Conservation (phyloP, 2,329 filamentous ascomycete species). For the Daldinia eschscholtzii region DNA sequence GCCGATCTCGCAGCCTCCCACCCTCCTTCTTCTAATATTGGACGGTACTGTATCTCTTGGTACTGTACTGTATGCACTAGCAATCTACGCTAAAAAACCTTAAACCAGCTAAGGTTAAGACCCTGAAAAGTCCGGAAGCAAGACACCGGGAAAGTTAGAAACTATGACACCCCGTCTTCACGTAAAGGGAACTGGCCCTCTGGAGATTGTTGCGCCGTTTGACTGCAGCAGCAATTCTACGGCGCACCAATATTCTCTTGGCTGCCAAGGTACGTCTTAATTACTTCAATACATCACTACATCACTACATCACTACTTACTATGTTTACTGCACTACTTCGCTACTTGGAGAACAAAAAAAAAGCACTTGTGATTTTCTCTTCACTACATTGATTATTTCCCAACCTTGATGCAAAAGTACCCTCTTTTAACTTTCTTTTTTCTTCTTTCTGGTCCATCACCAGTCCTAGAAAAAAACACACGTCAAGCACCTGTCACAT, state of each 20-base stretch:
- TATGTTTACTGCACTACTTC: too few species aligned
- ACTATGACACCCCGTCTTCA: constrained; percentile 43
- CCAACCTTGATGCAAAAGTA: not conserved
- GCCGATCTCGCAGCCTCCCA: constrained; percentile 42
- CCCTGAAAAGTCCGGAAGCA: constrained; percentile 37
- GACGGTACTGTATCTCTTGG: constrained; percentile 34
- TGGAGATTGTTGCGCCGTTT: constrained; percentile 35
- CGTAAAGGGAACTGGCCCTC: constrained; percentile 40
- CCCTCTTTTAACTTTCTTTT: constrained; percentile 11
- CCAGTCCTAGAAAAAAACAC: constrained; percentile 10
- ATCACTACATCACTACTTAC: too few species aligned
- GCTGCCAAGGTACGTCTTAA: constrained; percentile 26
- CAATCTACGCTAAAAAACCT: constrained; percentile 42
- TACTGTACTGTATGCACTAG: constrained; percentile 32
- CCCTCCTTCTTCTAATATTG: constrained; percentile 25
- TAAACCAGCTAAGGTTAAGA: constrained; percentile 43
- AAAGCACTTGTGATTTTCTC: not conserved
- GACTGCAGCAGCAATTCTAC: constrained; percentile 32
- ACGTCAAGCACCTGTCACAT: constrained; percentile 15
- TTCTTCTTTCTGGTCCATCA: not conserved
- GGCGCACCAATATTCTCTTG: constrained; percentile 31
- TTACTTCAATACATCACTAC: not conserved
- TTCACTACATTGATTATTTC: not conserved
- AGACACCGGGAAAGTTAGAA: constrained; percentile 11
- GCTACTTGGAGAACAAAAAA: not conserved